Evolutionary conservation across 1,139 yeast genomes (phyloP), one percentile per base, ranked within the genome.

Genomic region (Maudiozyma humilis): DNA sequence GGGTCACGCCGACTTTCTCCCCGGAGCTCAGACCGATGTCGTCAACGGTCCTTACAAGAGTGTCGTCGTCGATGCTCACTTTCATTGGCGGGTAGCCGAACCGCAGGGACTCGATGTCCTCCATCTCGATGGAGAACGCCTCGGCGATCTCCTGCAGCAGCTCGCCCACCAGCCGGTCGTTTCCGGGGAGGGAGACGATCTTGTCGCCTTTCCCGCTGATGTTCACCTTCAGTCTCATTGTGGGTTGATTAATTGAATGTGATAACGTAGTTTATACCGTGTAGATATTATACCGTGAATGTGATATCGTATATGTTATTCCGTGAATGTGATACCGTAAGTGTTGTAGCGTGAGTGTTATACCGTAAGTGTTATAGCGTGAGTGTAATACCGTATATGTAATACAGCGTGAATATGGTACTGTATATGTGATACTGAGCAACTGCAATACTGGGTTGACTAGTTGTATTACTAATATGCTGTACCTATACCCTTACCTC

Each of bases 1-100:
- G 58, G 0, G 70, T 59, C 14, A 80, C 54, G 2, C 47, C 45
- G 4, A 60, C 47, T 53, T 76, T 81, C 46, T 82, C 88, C 2
- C 87, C 87, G 46, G 72, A 67, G 35, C 68, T 62, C 13, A 81
- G 66, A 1, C 78, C 79, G 12, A 72, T 51, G 5, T 66, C 70
- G 2, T 51, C 55, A 3, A 78, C 53, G 2, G 55, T 46, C 6
- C 36, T 41, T 2, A 41, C 36, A 16, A 47, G 33, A 2, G 44
- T 40, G 4, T 45, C 48, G 15, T 47, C 52, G 13, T 44, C 43
- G 7, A 72, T 46, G 17, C 65, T 67, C 2, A 81, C 49, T 2
- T 65, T 50, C 49, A 67, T 71, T 0, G 85, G 85, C 2, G 89
- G 89, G 51, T 75, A 81, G 10, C 88, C 89, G 25, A 56, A 63